Evolutionary conservation across 2,329 filamentous ascomycete species (phyloP).

Genomic region (Sarocladium strictum): DNA sequence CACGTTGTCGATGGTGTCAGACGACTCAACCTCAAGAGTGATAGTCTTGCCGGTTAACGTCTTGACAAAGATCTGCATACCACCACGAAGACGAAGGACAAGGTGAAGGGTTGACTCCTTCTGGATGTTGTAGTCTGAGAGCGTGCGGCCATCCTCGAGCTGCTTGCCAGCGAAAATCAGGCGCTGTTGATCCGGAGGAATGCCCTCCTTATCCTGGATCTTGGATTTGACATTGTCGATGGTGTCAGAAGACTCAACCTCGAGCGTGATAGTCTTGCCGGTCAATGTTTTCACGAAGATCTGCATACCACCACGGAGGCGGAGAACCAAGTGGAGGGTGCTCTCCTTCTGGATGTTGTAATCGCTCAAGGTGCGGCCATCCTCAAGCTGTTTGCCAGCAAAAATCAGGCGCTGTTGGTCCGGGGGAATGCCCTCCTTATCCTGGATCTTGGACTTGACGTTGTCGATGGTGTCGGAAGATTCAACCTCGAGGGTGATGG

Average conservation of each 20-base stretch:
- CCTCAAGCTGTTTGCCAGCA: constrained; percentile 93
- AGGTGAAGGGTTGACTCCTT: constrained; percentile 80
- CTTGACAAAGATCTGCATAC: constrained; percentile 74
- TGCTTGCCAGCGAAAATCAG: constrained; percentile 93
- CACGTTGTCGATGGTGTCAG: constrained; percentile 92
- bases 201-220: constrained; percentile 91
- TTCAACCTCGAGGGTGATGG: constrained; percentile 62
- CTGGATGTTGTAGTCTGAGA: constrained; percentile 96
- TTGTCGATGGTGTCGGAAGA: constrained; percentile 93
- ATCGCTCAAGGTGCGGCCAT: constrained; percentile 59
- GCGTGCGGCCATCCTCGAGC: constrained; percentile 83
- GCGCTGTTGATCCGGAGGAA: constrained; percentile 90
- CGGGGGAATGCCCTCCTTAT: constrained; percentile 96
- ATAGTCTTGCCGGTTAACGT: constrained; percentile 93
- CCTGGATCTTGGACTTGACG: constrained; percentile 96
- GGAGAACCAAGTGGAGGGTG: constrained; percentile 69
- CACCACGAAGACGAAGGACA: constrained; percentile 75
- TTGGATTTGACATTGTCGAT: constrained; percentile 94
- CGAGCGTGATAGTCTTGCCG: constrained; percentile 90
- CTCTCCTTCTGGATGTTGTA: constrained; percentile 59
- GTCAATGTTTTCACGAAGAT: constrained; percentile 80
- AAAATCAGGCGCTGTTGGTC: constrained; percentile 97
- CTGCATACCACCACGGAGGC: constrained; percentile 61
- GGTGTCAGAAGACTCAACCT: constrained; percentile 83
- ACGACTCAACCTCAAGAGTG: constrained; percentile 82